phyloP scores from a whole-genome alignment of 371 early-diverging fungal genomes.

The Mucor indicus region DNA sequence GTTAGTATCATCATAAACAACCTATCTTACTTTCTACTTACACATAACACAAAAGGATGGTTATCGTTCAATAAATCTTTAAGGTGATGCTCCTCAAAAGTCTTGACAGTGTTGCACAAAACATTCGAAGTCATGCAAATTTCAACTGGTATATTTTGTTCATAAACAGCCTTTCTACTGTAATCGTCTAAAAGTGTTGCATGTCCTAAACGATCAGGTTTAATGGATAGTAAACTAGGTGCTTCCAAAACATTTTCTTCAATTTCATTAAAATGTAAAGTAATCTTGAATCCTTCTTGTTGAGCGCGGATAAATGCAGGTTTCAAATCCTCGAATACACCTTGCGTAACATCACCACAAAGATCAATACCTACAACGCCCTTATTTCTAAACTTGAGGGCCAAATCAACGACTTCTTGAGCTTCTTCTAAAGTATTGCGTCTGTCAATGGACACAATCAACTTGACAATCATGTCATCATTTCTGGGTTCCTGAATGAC shows the following conservation, averaged over 20 bases:
- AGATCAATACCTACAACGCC: slow-evolving; percentile 63
- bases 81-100: slow-evolving; percentile 55
- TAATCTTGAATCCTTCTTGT: slow-evolving; percentile 47
- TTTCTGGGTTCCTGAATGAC: slow-evolving; percentile 30
- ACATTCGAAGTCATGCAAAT: slow-evolving; percentile 70
- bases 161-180: slow-evolving; percentile 33
- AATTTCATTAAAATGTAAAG: slow-evolving; percentile 62
- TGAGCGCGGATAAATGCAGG: slow-evolving; percentile 53
- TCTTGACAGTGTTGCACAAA: slow-evolving; percentile 50
- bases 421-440: slow-evolving; percentile 52
- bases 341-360: slow-evolving; percentile 56
- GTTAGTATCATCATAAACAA: not conserved
- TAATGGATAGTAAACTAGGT: slow-evolving; percentile 31
- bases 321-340: slow-evolving; percentile 37
- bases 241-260: slow-evolving; percentile 43
- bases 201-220: slow-evolving; percentile 61
- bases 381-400: slow-evolving; percentile 31
- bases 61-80: slow-evolving; percentile 38
- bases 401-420: slow-evolving; percentile 54
- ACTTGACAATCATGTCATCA: slow-evolving; percentile 41
- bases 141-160: slow-evolving; percentile 52
- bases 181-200: slow-evolving; percentile 49
- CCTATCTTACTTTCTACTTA: slow-evolving; percentile 25
- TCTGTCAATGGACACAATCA: slow-evolving; percentile 60
- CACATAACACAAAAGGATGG: slow-evolving; percentile 59